Evolutionary conservation across 169 alveolate genomes (phyloP).

Genomic region (Plasmodium relictum): DNA sequence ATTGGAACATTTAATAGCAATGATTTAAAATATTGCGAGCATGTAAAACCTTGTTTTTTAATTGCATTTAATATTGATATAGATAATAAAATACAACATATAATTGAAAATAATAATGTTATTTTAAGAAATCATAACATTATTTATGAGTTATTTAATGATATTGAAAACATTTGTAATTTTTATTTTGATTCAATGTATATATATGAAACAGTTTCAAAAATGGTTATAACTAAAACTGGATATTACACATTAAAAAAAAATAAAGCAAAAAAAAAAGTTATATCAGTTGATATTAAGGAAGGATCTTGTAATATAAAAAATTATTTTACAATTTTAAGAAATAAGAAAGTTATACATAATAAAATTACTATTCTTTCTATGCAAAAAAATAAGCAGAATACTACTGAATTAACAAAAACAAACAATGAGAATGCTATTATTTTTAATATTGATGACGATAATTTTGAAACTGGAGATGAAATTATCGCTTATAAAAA

Average conservation of each 20-base stretch:
- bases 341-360: constrained; percentile 75
- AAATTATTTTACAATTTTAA: constrained; percentile 66
- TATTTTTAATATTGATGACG: constrained; percentile 47
- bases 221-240: constrained; percentile 80
- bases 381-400: constrained; percentile 82
- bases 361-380: constrained; percentile 78
- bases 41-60: constrained; percentile 67
- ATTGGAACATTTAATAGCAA: constrained; percentile 88
- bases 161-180: constrained; percentile 83
- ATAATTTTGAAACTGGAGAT: constrained; percentile 62
- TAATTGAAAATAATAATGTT: constrained; percentile 66
- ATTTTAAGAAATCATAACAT: constrained; percentile 88
- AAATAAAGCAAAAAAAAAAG: constrained; percentile 82
- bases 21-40: constrained; percentile 61
- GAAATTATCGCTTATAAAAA: constrained; percentile 65
- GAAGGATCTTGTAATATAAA: constrained; percentile 78
- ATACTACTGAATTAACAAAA: constrained; percentile 79
- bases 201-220: constrained; percentile 79
- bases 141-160: constrained; percentile 90
- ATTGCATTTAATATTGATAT: constrained; percentile 85
- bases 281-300: constrained; percentile 80
- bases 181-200: constrained; percentile 79
- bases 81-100: constrained; percentile 76
- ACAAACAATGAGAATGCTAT: constrained; percentile 44
- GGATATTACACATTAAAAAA: constrained; percentile 79